phyloP scores from a whole-genome alignment of 2,329 filamentous ascomycete species.

The Xylaria sp. region DNA sequence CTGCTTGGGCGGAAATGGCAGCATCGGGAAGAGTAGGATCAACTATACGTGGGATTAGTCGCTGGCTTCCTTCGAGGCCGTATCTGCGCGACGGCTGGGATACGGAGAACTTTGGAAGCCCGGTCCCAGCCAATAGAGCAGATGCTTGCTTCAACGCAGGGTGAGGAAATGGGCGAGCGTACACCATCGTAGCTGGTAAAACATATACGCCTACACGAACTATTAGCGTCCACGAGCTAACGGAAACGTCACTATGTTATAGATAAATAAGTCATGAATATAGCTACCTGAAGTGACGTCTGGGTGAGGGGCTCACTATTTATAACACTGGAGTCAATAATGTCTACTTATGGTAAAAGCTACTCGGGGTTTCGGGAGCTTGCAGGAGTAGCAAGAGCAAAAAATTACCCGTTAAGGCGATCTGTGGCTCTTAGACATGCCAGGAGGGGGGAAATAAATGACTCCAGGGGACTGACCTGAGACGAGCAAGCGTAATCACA shows the following conservation, averaged over 20 bases:
- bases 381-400: too few species aligned
- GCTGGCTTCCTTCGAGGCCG: neutral
- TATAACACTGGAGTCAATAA: too few species aligned
- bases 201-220: constrained; percentile 83
- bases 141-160: neutral
- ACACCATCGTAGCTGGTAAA: constrained; percentile 85
- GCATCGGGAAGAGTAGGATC: constrained; percentile 64
- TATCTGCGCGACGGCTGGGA: neutral
- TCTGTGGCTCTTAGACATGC: too few species aligned
- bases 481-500: constrained; percentile 79
- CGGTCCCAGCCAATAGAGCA: neutral
- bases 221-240: too few species aligned
- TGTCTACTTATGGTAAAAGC: too few species aligned
- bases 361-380: too few species aligned
- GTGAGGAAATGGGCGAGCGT: neutral
- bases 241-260: too few species aligned
- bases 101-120: neutral
- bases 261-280: too few species aligned
- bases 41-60: constrained; percentile 52
- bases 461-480: too few species aligned
- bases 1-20: constrained; percentile 80
- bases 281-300: too few species aligned
- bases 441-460: too few species aligned
- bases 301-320: constrained; percentile 86
- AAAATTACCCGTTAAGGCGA: too few species aligned